Evolutionary conservation across 2,329 filamentous ascomycete species (phyloP), one percentile per base, ranked within the genome.

Genomic region (Hortaea sp.): DNA sequence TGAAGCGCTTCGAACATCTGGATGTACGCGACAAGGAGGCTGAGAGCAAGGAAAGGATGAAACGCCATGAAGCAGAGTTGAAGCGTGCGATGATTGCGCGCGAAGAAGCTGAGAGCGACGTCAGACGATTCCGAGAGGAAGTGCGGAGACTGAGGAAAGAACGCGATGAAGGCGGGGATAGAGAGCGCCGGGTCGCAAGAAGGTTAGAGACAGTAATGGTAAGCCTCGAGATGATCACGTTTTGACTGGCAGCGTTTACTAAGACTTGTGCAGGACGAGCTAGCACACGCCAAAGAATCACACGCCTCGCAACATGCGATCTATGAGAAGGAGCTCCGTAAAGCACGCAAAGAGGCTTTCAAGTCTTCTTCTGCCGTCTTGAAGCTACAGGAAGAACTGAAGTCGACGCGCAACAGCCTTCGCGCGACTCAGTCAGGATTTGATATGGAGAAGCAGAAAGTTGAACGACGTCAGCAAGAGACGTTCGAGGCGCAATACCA

Each of bases 301-400:
- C 56, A 59, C 46, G 56, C 60, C 11, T 59, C 62, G 7, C 62
- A 65, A 40, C 44, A 53, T 12, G 52, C 52, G 1, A 49, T 84
- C 7, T 86, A 82, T 76, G 83, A 87, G 57, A 86, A 86, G 61
- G 83, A 87, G 62, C 80, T 85, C 39, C 76, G 82, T 45, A 74
- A 79, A 46, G 75, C 78, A 7, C 73, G 81, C 42, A 87, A 87
- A 56, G 84, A 87, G 56, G 80, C 79, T 2, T 86, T 85, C 72
- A 86, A 85, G 60, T 76, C 78, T n/a, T 81, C 85, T 55, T 85
- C 82, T 2, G 66, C 70, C 7, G 74, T 82, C 30, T 77, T 86
- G 56, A 85, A 85, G 60, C 62, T 83, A n/a, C 82, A 86, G 60
- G 83, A 86, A 56, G 82, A 87, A 57, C 72, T 85, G 52, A 86